Conservation (phyloP, 2,329 filamentous ascomycete species). For the Didymella lethalis region DNA sequence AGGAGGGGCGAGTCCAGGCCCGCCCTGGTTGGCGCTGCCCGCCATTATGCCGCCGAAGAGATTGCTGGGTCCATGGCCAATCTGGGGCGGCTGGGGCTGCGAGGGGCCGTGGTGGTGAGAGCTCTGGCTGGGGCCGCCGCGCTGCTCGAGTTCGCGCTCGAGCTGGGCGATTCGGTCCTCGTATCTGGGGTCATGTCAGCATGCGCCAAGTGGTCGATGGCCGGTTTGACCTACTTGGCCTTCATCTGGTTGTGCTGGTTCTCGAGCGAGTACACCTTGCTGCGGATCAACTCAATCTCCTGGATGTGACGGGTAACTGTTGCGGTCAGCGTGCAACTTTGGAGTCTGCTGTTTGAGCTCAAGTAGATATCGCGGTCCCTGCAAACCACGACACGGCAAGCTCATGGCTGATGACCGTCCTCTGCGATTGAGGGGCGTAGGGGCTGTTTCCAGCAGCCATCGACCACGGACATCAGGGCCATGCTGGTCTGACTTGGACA, state of each 20-base stretch:
- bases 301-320: slow-evolving; percentile 88
- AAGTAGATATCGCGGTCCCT: background rate
- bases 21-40: slow-evolving; percentile 81
- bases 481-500: background rate
- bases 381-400: background rate
- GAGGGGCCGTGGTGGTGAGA: slow-evolving; percentile 78
- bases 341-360: background rate
- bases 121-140: slow-evolving; percentile 71
- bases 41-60: slow-evolving; percentile 97
- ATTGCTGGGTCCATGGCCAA: slow-evolving; percentile 87
- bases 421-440: background rate
- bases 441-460: background rate
- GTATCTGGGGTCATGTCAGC: slow-evolving; percentile 66
- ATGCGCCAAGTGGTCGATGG: background rate
- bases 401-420: background rate
- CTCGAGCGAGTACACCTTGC: slow-evolving; percentile 93
- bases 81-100: slow-evolving; percentile 76
- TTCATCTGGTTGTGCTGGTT: slow-evolving; percentile 89
- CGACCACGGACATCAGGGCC: background rate
- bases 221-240: slow-evolving; percentile 74
- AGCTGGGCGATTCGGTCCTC: slow-evolving; percentile 89
- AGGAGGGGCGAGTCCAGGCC: slow-evolving; percentile 79
- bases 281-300: slow-evolving; percentile 92
- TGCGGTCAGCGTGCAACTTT: background rate
- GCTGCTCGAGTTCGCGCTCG: slow-evolving; percentile 83